These are phyloP conservation scores for Phytomonas sp. DNA, from an alignment of 208 protist genomes.

Conservation along the genomic window DNA sequence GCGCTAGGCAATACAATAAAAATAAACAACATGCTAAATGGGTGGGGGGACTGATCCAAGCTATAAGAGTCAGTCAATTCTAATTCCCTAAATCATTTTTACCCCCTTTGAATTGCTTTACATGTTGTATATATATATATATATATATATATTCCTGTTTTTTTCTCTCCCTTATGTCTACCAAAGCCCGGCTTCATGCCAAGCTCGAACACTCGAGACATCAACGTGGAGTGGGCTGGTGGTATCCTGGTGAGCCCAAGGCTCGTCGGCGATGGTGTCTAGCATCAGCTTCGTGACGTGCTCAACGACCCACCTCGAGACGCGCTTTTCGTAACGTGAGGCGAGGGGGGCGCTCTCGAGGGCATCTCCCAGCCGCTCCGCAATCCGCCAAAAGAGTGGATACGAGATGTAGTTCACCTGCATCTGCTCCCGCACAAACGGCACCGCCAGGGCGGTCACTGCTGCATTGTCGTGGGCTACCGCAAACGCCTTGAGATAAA, in stretches of 20 bases:
- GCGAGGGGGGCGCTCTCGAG: conserved; percentile 29
- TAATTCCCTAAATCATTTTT: background rate
- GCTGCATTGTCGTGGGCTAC: conserved; percentile 70
- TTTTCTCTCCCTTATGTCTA: conserved; percentile 17
- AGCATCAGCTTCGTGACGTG: conserved; percentile 83
- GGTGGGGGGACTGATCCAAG: background rate
- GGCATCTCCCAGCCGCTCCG: conserved; percentile 67
- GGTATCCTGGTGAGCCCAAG: conserved; percentile 64
- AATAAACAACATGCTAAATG: background rate
- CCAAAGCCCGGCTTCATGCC: conserved; percentile 85
- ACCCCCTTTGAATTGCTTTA: background rate
- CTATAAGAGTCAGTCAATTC: background rate
- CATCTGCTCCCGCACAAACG: conserved; percentile 76
- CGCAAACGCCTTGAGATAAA: conserved; percentile 50
- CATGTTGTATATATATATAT: background rate
- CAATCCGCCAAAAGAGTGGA: conserved; percentile 80
- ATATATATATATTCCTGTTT: background rate
- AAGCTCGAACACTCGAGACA: conserved; percentile 76
- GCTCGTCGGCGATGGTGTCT: conserved; percentile 80
- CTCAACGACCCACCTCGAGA: conserved; percentile 54
- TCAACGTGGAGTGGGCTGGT: conserved; percentile 72
- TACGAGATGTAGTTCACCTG: conserved; percentile 74
- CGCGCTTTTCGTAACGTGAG: conserved; percentile 39
- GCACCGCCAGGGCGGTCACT: conserved; percentile 38
- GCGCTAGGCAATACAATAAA: background rate